Base-by-base conservation (phyloP, 148 eudicot genomes). In the Cornus kousa region DNA sequence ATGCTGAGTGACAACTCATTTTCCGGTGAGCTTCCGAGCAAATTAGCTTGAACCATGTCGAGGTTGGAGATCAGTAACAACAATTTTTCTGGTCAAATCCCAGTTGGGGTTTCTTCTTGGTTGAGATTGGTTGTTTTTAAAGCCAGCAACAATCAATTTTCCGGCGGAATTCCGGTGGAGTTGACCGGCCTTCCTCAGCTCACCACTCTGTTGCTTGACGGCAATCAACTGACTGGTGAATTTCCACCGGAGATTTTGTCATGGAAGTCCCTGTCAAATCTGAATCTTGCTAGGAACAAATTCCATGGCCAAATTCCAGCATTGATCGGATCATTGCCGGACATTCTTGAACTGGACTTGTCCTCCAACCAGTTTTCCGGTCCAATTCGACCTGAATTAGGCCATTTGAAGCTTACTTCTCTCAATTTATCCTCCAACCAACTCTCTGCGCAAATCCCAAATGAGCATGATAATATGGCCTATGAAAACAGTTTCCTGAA, bases 11-110 rank as follows among this genome's bases (percentile, higher is more conserved):
- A 39, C 39, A 91, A 91, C 77, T 80, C 75, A 5, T 79, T 91
- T 64, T 77, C 90, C 2, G 95, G 95, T 19, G 78, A 82, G 22
- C 83, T 91, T 35, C 95, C 95, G 4, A 68, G 43, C 23, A 70
- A 75, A 62, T n/a, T 91, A 28, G 80, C 87, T 0, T 68, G 80
- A 85, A 91, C 88, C 65, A 3, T 91, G 80, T 80, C 86, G 0
- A 67, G 80, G 13, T 20, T 91, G 10, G 89, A 90, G 76, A 78
- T 91, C 5, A 82, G 75, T 66, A 78, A 91, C 84, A 91, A 91
- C 75, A 82, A 65, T 24, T 88, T 91, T 74, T 84, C 87, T 0
- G 95, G 95, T 17, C 55, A 60, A 31, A 88, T 91, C 32, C 95
- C 93, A 19, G 1, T 19, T 7, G 83, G 68, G 76, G 62, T 82